Base-by-base conservation (phyloP, 306 rosid species). In the Luffa acutangula region DNA sequence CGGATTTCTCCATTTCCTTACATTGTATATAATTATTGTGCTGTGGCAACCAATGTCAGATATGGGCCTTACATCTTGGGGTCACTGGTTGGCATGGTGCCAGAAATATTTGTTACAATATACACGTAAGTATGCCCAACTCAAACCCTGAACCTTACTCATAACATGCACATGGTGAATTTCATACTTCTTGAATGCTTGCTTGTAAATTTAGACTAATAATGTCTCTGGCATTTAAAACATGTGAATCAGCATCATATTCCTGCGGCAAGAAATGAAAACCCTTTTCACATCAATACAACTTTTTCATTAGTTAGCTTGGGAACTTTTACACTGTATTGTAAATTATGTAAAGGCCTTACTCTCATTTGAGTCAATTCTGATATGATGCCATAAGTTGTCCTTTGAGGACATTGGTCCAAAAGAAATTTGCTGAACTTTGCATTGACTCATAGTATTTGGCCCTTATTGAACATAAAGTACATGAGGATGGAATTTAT, bases 1-100 rank as follows among this genome's bases (percentile, higher is more conserved):
- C 89, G 99, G 85, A 41, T 96, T 84, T 93, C 99, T 82, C 99
- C 99, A 71, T 96, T 96, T 77, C 98, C 99, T 2, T 96, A 96
- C 81, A 86, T 93, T 73, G 4, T 96, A 43, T 96, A 85, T 83
- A 96, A 96, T 82, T 96, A 96, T 83, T 90, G 96, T 84, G 90
- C 99, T 21, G 97, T 91, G 81, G 97, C 96, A 59, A 88, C 99
- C 71, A 83, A 90, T 75, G 97, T 96, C 62, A 87, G 91, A 83
- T 96, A 88, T 79, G 86, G 90, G 72, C 99, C 99, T 49, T 96
- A 93, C 83, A 84, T 96, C 83, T 43, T 79, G 51, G 99, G 99
- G 81, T 91, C 99, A 3, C 82, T 96, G 94, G 89, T 83, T 1
- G 99, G 99, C 66, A 91, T 88, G 89, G 85, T 86, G 81, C 97